Conservation (phyloP, 768 basidiomycete genomes). For the Thelephora aurantiotincta region DNA sequence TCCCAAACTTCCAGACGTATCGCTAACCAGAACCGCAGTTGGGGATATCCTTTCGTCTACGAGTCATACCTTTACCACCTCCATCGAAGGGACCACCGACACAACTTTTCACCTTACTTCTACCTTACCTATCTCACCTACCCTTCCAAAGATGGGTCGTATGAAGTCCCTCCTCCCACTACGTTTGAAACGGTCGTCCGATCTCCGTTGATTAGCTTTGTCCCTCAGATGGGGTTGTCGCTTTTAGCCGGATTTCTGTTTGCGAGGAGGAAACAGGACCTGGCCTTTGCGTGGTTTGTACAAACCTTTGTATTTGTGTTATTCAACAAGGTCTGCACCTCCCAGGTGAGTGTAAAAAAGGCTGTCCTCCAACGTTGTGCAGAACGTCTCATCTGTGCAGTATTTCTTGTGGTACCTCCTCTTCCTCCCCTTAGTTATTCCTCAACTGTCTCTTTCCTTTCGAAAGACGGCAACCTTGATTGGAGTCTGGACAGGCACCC, state of each 20-base stretch:
- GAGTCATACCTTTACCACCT: constrained; percentile 92
- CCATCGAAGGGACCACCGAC: constrained; percentile 85
- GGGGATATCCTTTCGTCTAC: constrained; percentile 86
- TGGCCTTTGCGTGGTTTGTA: constrained; percentile 80
- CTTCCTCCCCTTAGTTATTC: constrained; percentile 72
- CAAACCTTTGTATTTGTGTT: constrained; percentile 87
- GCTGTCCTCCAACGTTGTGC: not conserved
- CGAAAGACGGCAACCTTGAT: constrained; percentile 25
- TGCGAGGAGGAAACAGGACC: constrained; percentile 37
- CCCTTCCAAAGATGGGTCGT: constrained; percentile 23
- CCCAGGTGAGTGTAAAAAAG: constrained; percentile 44
- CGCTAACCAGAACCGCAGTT: constrained; percentile 31
- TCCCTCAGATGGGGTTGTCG: constrained; percentile 68
- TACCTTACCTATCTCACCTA: constrained; percentile 88
- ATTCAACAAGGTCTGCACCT: constrained; percentile 98
- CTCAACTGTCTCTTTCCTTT: constrained; percentile 41
- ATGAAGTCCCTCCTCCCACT: constrained; percentile 11
- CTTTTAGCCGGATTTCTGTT: constrained; percentile 64
- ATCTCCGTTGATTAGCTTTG: constrained; percentile 71
- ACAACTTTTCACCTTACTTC: constrained; percentile 98
- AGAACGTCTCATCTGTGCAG: constrained; percentile 23
- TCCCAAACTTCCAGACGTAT: constrained; percentile 1
- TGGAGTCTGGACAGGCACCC: constrained; percentile 59
- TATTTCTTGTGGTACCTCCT: constrained; percentile 97
- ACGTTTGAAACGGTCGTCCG: constrained; percentile 33